These are phyloP conservation scores for Lepiota brunneoincarnata DNA, from an alignment of 768 basidiomycete genomes.

Conservation along the genomic window DNA sequence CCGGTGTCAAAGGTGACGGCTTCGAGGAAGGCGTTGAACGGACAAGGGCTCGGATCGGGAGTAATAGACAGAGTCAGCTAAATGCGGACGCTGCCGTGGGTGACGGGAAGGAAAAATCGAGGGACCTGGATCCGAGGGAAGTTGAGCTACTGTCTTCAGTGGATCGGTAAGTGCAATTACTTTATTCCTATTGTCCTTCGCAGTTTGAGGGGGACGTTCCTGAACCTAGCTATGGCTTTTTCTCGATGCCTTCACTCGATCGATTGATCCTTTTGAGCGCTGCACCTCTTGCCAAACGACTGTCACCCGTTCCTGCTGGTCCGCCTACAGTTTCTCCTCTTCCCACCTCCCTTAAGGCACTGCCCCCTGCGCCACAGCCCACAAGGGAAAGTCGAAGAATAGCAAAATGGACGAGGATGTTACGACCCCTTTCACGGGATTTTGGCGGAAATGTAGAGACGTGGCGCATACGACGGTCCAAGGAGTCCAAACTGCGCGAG, in stretches of 20 bases:
- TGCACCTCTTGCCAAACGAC: conserved; percentile 58
- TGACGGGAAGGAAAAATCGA: conserved; percentile 57
- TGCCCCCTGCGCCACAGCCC: conserved; percentile 46
- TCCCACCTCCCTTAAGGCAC: conserved; percentile 40
- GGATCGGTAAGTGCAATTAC: conserved; percentile 68
- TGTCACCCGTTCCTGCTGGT: conserved; percentile 43
- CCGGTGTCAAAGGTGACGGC: conserved; percentile 94
- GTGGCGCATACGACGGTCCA: conserved; percentile 68
- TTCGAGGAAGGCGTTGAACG: conserved; percentile 93
- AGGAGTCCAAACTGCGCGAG: conserved; percentile 65
- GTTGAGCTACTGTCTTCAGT: conserved; percentile 67
- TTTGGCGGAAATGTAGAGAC: conserved; percentile 70
- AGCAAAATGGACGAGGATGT: conserved; percentile 93
- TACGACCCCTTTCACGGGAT: conserved; percentile 65
- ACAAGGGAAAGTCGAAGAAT: conserved; percentile 76
- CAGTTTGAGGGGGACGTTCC: conserved; percentile 8
- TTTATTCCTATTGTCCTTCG: conserved; percentile 6
- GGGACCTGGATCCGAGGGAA: conserved; percentile 72
- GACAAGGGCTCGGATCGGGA: conserved; percentile 59
- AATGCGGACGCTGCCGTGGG: conserved; percentile 54
- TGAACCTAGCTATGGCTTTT: conserved; percentile 83
- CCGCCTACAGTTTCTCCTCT: conserved; percentile 44
- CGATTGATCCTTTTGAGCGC: conserved; percentile 73
- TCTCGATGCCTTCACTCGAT: conserved; percentile 76
- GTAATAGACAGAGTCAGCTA: conserved; percentile 39